Conservation (phyloP, 306 rosid species). For the Prunus padus region DNA sequence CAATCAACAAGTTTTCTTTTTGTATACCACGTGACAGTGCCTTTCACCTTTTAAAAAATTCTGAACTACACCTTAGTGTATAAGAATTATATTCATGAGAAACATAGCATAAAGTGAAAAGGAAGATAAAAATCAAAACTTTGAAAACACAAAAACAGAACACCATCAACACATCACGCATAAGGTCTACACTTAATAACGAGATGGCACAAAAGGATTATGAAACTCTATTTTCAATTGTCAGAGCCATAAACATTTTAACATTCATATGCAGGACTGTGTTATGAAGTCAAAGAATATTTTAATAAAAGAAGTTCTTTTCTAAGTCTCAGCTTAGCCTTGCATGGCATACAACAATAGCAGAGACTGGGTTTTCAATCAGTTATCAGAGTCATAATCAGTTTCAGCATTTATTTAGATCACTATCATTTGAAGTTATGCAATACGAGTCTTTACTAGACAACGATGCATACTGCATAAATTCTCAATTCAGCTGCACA, state of each 20-base stretch:
- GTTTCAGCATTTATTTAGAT: neutral
- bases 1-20: neutral
- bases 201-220: neutral
- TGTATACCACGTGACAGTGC: neutral
- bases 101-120: neutral
- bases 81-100: neutral
- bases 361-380: neutral
- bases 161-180: neutral
- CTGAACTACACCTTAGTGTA: neutral
- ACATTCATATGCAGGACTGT: neutral
- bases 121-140: neutral
- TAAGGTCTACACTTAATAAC: neutral
- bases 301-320: neutral
- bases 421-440: neutral
- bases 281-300: neutral
- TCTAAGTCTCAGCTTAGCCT: neutral
- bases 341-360: neutral
- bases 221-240: neutral
- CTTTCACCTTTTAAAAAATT: neutral
- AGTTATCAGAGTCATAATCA: neutral
- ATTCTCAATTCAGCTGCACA: neutral
- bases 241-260: neutral
- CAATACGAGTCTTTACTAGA: neutral
- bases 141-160: neutral
- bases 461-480: neutral